Evolutionary conservation across 2,329 filamentous ascomycete genomes (phyloP).

Genomic region (Paecilomyces sp.): DNA sequence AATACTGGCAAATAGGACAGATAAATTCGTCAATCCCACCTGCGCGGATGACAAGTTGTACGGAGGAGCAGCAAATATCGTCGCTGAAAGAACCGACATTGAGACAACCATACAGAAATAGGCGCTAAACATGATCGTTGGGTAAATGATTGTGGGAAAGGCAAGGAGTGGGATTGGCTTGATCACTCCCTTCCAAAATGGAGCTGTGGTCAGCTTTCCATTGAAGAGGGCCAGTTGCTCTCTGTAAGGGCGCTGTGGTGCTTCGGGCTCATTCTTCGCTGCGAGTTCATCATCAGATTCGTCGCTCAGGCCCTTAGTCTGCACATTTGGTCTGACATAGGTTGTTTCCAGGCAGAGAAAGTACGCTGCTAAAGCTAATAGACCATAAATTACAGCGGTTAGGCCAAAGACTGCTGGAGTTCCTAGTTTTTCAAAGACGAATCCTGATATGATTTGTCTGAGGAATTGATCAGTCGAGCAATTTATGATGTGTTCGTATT

Average conservation of each 20-base stretch:
- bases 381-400: neutral
- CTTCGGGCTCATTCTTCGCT: neutral
- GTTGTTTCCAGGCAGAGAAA: neutral
- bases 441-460: neutral
- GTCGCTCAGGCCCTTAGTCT: neutral
- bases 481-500: neutral
- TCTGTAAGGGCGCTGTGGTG: neutral
- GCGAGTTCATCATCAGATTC: neutral
- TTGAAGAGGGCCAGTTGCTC: neutral
- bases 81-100: neutral
- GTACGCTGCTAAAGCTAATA: neutral
- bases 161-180: neutral
- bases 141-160: neutral
- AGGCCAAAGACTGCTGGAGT: neutral
- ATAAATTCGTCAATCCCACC: neutral
- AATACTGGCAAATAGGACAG: neutral
- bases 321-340: neutral
- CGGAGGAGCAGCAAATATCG: neutral
- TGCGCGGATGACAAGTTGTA: neutral
- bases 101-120: neutral
- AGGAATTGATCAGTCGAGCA: neutral
- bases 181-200: neutral
- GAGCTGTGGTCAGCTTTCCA: neutral
- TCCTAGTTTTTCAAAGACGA: neutral
- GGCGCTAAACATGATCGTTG: neutral